A percentile compares a stretch with the other conserved stretches of the same genome.
These are phyloP conservation scores for Coleophoma eucalyptorum DNA, from an alignment of 2,329 filamentous ascomycete genomes.

Conservation along the genomic window DNA sequence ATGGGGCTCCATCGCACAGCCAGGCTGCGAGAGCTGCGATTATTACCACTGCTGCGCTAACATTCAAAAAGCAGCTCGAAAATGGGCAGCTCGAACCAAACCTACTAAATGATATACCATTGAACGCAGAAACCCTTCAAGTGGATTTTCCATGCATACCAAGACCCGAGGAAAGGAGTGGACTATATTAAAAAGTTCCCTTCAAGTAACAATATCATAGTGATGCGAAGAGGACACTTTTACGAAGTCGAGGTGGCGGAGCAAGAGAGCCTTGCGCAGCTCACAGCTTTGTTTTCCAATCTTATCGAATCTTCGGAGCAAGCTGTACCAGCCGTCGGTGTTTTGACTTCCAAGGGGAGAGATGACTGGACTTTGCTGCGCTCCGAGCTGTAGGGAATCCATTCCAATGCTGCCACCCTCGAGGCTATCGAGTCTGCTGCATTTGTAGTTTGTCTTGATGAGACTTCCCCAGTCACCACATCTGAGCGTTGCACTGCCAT, in stretches of 20 bases:
- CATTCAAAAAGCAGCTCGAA: not conserved
- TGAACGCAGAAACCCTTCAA: not conserved
- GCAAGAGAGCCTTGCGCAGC: not conserved
- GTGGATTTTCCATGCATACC: not conserved
- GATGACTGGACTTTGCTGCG: not conserved
- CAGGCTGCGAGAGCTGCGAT: not conserved
- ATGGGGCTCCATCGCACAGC: not conserved
- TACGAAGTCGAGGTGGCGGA: not conserved
- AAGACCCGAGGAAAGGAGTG: not conserved
- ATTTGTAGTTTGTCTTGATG: slow-evolving; percentile 22
- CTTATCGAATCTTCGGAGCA: not conserved
- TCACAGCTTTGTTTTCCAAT: not conserved
- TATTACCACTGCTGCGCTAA: not conserved
- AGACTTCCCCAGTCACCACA: slow-evolving; percentile 11
- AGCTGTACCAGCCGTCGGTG: not conserved
- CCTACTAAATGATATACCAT: not conserved
- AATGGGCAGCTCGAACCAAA: not conserved
- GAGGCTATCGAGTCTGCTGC: slow-evolving; percentile 16
- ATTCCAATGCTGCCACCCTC: slow-evolving; percentile 1
- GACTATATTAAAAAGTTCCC: not conserved
- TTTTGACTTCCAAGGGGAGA: not conserved
- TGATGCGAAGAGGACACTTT: not conserved
- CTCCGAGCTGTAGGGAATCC: not conserved
- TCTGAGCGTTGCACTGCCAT: slow-evolving; percentile 10
- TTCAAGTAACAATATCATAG: not conserved